A percentile compares a stretch with the other conserved stretches of the same genome.
phyloP scores from a whole-genome alignment of 192 early-diverging fungal genomes.

The Allomyces macrogynus region DNA sequence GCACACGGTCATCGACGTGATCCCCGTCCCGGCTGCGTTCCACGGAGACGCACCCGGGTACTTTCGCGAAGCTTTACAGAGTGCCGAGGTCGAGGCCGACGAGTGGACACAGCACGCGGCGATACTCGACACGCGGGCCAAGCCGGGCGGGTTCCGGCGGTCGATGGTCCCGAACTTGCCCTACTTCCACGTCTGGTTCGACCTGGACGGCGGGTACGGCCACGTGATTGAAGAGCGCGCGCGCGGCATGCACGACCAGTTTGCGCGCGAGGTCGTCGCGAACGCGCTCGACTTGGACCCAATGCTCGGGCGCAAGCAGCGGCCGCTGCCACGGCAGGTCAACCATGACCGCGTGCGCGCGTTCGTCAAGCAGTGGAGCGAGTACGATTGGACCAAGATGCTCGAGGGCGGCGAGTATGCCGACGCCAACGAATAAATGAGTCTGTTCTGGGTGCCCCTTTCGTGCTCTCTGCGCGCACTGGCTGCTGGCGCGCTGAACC shows the following conservation, averaged over 20 bases:
- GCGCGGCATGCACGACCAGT: not conserved
- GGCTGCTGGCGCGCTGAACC: too few species aligned
- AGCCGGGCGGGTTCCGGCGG: conserved; percentile 41
- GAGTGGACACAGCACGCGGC: conserved; percentile 82
- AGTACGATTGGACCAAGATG: not conserved
- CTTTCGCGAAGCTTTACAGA: conserved; percentile 70
- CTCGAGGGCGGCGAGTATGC: not conserved
- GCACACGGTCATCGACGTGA: conserved; percentile 79
- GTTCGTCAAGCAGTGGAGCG: not conserved
- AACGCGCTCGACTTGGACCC: not conserved
- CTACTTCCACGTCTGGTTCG: conserved; percentile 96
- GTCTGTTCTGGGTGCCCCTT: too few species aligned
- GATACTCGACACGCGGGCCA: conserved; percentile 30
- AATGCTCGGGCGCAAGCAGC: not conserved
- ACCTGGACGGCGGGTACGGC: conserved; percentile 65
- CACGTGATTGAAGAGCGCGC: conserved; percentile 78
- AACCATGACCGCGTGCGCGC: not conserved
- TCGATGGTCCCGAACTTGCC: conserved; percentile 60
- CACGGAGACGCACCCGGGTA: conserved; percentile 56
- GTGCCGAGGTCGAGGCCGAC: conserved; percentile 27
- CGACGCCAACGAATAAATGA: too few species aligned
- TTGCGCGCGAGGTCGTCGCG: not conserved
- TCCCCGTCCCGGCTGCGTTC: conserved; percentile 62
- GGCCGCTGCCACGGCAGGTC: not conserved
- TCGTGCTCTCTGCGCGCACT: too few species aligned